phyloP scores from a whole-genome alignment of 164 flowering plant species.

The Taxillus chinensis region DNA sequence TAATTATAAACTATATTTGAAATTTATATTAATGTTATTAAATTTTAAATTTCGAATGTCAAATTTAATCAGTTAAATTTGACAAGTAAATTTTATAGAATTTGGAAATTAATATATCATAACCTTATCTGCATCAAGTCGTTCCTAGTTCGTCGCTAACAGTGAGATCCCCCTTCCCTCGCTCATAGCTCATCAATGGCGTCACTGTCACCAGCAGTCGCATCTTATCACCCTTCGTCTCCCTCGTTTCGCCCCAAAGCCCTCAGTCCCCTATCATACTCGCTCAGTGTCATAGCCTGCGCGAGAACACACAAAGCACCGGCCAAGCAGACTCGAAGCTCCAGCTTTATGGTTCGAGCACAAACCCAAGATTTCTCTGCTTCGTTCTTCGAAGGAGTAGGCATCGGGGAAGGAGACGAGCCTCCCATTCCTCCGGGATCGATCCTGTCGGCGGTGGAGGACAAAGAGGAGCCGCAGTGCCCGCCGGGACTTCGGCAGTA shows the following conservation, averaged over 20 bases:
- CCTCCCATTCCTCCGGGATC: conserved; percentile 19
- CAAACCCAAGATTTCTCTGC: conserved; percentile 58
- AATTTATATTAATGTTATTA: no score
- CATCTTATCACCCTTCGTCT: not conserved
- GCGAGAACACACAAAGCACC: conserved; percentile 9
- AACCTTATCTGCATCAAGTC: no score
- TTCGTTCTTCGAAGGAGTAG: conserved; percentile 65
- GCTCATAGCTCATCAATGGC: conserved; percentile 18
- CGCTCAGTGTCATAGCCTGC: not conserved
- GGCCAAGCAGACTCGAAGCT: conserved; percentile 2
- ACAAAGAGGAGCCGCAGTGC: conserved; percentile 72
- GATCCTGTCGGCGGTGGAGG: conserved; percentile 39
- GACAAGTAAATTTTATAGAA: no score
- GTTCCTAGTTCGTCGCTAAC: not conserved
- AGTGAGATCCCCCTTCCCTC: not conserved
- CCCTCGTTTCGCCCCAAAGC: conserved; percentile 12
- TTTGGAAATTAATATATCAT: no score
- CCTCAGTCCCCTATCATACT: not conserved
- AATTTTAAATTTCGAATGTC: no score
- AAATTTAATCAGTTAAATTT: no score
- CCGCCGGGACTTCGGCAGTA: conserved; percentile 88
- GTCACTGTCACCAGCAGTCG: conserved; percentile 14
- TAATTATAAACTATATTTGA: no score
- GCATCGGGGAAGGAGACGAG: conserved; percentile 42
- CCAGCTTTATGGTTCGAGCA: conserved; percentile 23